These are phyloP conservation scores for Pichia sp. DNA, from an alignment of 1,139 yeast species.

Conservation along the genomic window DNA sequence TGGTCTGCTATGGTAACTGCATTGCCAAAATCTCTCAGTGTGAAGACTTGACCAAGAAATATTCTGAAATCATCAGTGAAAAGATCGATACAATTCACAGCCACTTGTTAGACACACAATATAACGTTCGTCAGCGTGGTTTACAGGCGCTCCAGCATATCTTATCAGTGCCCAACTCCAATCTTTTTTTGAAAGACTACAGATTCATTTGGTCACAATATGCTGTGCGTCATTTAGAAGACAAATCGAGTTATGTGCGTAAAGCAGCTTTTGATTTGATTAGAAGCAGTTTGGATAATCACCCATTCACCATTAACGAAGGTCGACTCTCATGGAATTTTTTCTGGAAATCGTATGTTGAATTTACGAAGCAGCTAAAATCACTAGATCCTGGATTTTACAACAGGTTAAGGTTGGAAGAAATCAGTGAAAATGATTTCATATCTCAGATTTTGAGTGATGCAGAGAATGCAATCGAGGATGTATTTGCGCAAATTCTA, in stretches of 20 bases:
- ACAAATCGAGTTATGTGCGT: conserved; percentile 77
- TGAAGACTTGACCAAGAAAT: conserved; percentile 41
- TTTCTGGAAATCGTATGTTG: conserved; percentile 11
- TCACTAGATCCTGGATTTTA: no score
- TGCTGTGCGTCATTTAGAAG: conserved; percentile 74
- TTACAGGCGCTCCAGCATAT: conserved; percentile 62
- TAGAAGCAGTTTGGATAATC: conserved; percentile 62
- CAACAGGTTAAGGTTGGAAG: neutral
- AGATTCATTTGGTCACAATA: conserved; percentile 44
- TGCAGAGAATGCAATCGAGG: conserved; percentile 12
- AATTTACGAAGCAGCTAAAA: neutral
- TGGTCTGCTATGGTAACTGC: conserved; percentile 83
- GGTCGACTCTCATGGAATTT: conserved; percentile 40
- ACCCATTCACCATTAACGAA: conserved; percentile 81
- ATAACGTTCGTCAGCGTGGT: conserved; percentile 70
- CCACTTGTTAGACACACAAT: conserved; percentile 74
- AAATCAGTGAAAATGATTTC: conserved; percentile 1
- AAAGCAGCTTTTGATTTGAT: conserved; percentile 73
- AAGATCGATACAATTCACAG: conserved; percentile 68
- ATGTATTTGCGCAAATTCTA: neutral
- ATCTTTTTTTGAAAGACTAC: conserved; percentile 54
- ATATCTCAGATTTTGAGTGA: conserved; percentile 1
- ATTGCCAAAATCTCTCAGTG: conserved; percentile 45
- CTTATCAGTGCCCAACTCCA: conserved; percentile 54
- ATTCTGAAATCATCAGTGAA: conserved; percentile 47